A percentile compares a stretch with the other conserved stretches of the same genome.
These are phyloP conservation scores for Yarrowia hollandica DNA, from an alignment of 805 yeast species.

Conservation along the genomic window DNA sequence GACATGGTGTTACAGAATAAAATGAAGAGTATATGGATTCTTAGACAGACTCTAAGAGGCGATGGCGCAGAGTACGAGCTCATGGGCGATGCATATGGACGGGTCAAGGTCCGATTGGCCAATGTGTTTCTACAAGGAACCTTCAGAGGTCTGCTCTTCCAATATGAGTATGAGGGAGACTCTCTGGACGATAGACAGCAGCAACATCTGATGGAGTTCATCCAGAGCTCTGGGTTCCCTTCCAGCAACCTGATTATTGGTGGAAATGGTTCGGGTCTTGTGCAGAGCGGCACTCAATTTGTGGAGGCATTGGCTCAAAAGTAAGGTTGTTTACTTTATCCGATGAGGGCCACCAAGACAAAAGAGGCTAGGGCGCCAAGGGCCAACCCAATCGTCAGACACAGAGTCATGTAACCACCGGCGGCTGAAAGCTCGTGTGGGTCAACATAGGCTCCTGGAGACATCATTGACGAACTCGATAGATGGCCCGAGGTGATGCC, in stretches of 20 bases:
- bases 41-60: slow-evolving; percentile 68
- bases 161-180: slow-evolving; percentile 47
- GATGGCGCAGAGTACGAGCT: slow-evolving; percentile 69
- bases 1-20: slow-evolving; percentile 57
- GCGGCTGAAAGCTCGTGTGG: slow-evolving; percentile 84
- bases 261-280: not conserved
- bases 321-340: not conserved
- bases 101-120: slow-evolving; percentile 59
- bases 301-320: slow-evolving; percentile 16
- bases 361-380: slow-evolving; percentile 79
- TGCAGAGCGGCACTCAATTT: slow-evolving; percentile 12
- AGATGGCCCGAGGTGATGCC: slow-evolving; percentile 90
- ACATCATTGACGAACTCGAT: slow-evolving; percentile 76
- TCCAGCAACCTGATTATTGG: slow-evolving; percentile 12
- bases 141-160: slow-evolving; percentile 68
- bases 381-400: slow-evolving; percentile 75
- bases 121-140: slow-evolving; percentile 73
- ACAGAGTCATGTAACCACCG: slow-evolving; percentile 85
- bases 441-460: slow-evolving; percentile 59
- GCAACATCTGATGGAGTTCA: slow-evolving; percentile 23
- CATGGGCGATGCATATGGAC: slow-evolving; percentile 42
- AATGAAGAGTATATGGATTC: slow-evolving; percentile 67
- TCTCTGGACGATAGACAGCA: slow-evolving; percentile 12
- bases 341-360: slow-evolving; percentile 48
- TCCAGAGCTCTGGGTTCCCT: slow-evolving; percentile 20